These are phyloP conservation scores for Citrullus mucosospermus DNA, from an alignment of 306 rosid genomes.

Conservation along the genomic window DNA sequence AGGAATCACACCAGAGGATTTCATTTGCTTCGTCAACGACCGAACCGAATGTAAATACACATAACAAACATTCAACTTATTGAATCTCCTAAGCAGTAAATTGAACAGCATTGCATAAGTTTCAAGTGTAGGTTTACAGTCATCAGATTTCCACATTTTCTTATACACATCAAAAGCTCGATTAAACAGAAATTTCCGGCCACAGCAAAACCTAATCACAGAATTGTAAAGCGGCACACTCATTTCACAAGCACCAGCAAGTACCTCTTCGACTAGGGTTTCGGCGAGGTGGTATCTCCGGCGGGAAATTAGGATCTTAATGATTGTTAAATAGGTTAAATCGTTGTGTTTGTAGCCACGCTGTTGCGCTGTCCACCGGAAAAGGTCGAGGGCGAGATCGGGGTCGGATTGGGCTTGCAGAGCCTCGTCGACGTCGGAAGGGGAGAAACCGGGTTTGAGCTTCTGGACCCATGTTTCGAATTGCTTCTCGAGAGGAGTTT, in stretches of 20 bases:
- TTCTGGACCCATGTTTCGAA: conserved; percentile 76
- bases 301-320: conserved; percentile 39
- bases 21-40: conserved; percentile 67
- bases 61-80: conserved; percentile 47
- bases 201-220: conserved; percentile 56
- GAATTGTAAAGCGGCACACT: conserved; percentile 60
- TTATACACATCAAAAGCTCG: conserved; percentile 74
- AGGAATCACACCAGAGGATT: conserved; percentile 67
- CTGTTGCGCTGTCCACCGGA: conserved; percentile 90
- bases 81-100: conserved; percentile 61
- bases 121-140: conserved; percentile 59
- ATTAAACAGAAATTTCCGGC: conserved; percentile 42
- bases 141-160: conserved; percentile 47
- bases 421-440: conserved; percentile 47
- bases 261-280: conserved; percentile 71
- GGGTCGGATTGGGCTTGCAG: conserved; percentile 62
- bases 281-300: conserved; percentile 50
- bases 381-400: conserved; percentile 82
- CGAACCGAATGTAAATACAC: conserved; percentile 60
- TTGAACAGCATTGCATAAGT: conserved; percentile 52
- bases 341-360: conserved; percentile 63
- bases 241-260: conserved; percentile 75
- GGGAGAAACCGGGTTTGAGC: conserved; percentile 79
- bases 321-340: conserved; percentile 49
- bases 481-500: conserved; percentile 65